Base-by-base conservation (phyloP, 441 rosid genomes). In the Erysimum cheiri region DNA sequence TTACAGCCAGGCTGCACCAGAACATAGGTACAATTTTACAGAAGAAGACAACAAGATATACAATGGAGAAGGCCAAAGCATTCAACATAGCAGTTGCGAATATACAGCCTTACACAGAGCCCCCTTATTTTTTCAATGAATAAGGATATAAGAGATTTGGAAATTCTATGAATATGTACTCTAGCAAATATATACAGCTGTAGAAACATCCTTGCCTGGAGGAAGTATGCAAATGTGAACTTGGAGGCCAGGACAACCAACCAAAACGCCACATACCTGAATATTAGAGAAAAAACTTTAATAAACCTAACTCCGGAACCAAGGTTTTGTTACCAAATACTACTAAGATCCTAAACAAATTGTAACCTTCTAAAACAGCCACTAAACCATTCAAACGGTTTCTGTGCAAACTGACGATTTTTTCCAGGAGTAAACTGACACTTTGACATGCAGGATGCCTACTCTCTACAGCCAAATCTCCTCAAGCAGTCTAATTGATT, bases 261-360 rank as follows among this genome's bases (percentile, higher is more conserved):
- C 99, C 99, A 96, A 86, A 73, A 96, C 17, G 83, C 75, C 79
- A 96, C 99, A 81, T 93, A 96, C 77, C 99, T 96, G 91, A 75
- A 72, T 58, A 61, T 35, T 35, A 64, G 41, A 70, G 66, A 61
- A 50, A 61, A 47, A 72, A 3, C 17, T 67, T 40, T 35, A 40
- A 53, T 47, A 65, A 37, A 48, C 55, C 12, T 49, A 57, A 55
- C 58, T 64, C 69, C 32, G 41, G 48, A 73, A 46, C 35, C 43
- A 63, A 52, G 15, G 13, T 46, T 13, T 24, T 55, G 31, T 26
- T 43, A 43, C 58, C 62, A 76, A 49, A 64, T 50, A 40, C n/a
- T 44, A 54, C 55, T 9, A 71, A 26, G 76, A 71, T n/a, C 26
- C 60, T 46, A 59, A 64, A 70, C n/a, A 63, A 70, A 54, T 2